These are phyloP conservation scores for Lanmaoa rubissima DNA, from an alignment of 768 basidiomycete species.

Conservation along the genomic window DNA sequence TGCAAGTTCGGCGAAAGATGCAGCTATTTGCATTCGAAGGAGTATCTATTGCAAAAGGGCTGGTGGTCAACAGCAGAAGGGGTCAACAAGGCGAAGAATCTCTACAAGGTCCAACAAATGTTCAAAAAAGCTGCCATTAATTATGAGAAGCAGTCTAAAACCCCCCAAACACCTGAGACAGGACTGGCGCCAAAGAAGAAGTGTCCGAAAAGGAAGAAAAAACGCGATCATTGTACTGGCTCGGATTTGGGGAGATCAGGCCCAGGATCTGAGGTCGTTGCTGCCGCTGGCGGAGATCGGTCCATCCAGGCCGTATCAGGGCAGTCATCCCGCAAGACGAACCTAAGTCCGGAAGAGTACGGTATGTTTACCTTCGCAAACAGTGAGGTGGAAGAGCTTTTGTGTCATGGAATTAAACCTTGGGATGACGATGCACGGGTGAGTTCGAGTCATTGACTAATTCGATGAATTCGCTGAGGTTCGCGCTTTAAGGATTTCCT, in stretches of 20 bases:
- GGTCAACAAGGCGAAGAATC: not conserved
- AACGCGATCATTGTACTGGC: not conserved
- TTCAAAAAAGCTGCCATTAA: not conserved
- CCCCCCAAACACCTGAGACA: not conserved
- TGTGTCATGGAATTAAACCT: conserved; percentile 40
- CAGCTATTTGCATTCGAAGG: conserved; percentile 46
- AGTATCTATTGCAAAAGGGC: conserved; percentile 41
- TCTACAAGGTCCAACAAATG: not conserved
- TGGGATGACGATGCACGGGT: conserved; percentile 42
- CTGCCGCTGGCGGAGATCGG: no score
- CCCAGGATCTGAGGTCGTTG: not conserved
- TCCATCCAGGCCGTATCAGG: not conserved
- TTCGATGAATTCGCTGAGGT: not conserved
- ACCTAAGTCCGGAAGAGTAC: not conserved
- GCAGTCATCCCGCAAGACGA: not conserved
- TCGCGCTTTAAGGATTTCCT: not conserved
- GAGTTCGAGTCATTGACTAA: conserved; percentile 3
- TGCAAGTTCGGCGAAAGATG: conserved; percentile 42
- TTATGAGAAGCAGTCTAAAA: not conserved
- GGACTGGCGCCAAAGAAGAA: not conserved
- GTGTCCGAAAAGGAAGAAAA: not conserved
- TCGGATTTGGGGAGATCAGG: not conserved
- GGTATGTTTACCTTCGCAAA: not conserved
- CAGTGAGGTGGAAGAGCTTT: conserved; percentile 25
- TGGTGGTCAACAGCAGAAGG: conserved; percentile 39